Base-by-base conservation (phyloP, 208 protist species). In the Herpetomonas tarakana region DNA sequence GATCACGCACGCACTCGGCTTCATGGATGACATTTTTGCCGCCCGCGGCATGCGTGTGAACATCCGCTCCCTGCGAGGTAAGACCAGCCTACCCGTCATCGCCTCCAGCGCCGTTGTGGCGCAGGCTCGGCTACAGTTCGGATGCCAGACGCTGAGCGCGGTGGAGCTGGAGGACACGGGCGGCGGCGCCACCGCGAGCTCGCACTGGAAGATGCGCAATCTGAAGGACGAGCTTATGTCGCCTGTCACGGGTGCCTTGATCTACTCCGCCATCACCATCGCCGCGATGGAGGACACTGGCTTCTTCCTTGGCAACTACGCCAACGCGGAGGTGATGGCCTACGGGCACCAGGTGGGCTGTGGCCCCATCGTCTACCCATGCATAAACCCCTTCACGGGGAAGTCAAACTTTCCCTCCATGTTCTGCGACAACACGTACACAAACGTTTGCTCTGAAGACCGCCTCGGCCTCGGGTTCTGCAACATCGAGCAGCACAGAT, bases 151-250 rank as follows among this genome's bases (percentile, higher is more conserved):
- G 3, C 6, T 88, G 18, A 31, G 21, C 1, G 81, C 78, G 1
- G 67, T 78, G 30, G 78, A 84, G 65, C 28, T 92, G 11, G 84
- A 91, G 59, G 67, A 88, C 52, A 50, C 65, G 28, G 84, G 83
- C 31, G 72, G 64, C 6, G 19, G 2, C 1, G 71, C 68, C 26
- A 79, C 79, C 2, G 62, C 45, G 1, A 16, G 41, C 30, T 91
- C 82, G 11, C 84, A 94, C 69, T 94, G 88, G 88, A 68, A 88
- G 62, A 55, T 68, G n/a, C 57, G 73, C 21, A 76, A 78, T 25
- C 62, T 73, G 7, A 71, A 66, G 25, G 75, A 92, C 30, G 88
- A 94, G 49, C 50, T 84, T 16, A 94, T 94, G 83, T 51, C 66
- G 22, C 74, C 62, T 3, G 25, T 50, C 14, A 57, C 65, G 25